Base-by-base conservation (phyloP, 306 rosid genomes). In the Trifolium subterraneum region DNA sequence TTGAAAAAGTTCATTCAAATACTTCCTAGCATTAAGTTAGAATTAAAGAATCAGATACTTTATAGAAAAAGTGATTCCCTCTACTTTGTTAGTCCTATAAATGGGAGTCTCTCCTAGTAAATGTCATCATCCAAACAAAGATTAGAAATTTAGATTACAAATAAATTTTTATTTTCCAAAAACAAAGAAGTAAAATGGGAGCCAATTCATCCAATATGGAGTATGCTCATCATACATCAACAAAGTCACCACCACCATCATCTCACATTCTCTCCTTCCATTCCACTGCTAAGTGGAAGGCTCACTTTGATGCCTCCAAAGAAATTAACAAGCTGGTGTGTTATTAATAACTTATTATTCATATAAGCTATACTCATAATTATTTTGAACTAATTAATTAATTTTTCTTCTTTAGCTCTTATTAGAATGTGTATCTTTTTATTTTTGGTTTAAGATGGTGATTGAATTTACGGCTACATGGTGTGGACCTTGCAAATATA, bases 401-500 rank as follows among this genome's bases (percentile, higher is more conserved):
- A 18, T 64, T 72, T 39, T 55, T 22, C 4, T 16, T 65, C 19
- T 20, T 13, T 48, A 11, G 15, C 27, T 61, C 52, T 20, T 4
- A 11, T 54, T 59, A 1, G 12, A 42, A 14, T 13, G 2, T 18
- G 4, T 2, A 42, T 19, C 8, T 3, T 18, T 18, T 7, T 29
- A 4, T 4, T 4, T 2, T 52, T 7, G 61, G 60, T 45, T 74
- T 62, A 50, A 93, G 98, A 41, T 88, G 87, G 96, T 93, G 84
- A 71, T 93, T 14, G 90, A 90, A 72, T 93, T 93, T 84, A 82
- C 96, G 29, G 97, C 98, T 64, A 59, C 87, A 4, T 93, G 97
- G 97, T 93, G 98, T 58, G 90, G 84, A 78, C 96, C 97, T 48
- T 93, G 98, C 82, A 85, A 84, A 72, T 20, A 36, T 14, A 93